Evolutionary conservation across 1,284 basidiomycete species (phyloP).

Genomic region (Tetrapyrgos nigripes): DNA sequence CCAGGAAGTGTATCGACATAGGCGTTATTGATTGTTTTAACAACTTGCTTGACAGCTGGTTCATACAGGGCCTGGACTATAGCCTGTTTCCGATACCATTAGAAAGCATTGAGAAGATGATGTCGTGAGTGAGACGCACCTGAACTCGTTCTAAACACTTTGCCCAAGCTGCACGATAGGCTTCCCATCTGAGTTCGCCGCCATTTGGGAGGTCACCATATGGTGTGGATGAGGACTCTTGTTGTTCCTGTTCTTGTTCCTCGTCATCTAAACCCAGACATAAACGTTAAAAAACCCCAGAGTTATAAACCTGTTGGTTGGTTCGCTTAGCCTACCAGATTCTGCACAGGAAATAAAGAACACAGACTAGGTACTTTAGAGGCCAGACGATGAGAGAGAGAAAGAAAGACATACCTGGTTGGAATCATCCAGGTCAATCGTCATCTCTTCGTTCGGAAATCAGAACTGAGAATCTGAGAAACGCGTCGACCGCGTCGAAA

Average conservation of each 20-base stretch:
- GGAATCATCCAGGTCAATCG: constrained; percentile 30
- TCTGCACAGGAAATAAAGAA: constrained; percentile 37
- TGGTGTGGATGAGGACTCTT: background rate
- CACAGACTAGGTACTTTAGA: constrained; percentile 24
- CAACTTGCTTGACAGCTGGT: constrained; percentile 47
- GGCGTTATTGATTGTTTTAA: constrained; percentile 45
- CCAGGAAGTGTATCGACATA: constrained; percentile 49
- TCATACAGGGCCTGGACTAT: constrained; percentile 39
- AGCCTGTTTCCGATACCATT: background rate
- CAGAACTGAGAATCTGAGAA: background rate
- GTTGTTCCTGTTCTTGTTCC: background rate
- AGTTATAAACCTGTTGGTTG: background rate
- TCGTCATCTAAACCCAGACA: background rate
- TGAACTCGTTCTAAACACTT: constrained; percentile 15
- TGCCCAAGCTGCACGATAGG: constrained; percentile 13
- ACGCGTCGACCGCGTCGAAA: background rate
- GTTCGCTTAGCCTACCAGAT: constrained; percentile 6
- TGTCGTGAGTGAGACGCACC: background rate
- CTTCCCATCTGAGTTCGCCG: constrained; percentile 10
- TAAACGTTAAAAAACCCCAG: background rate
- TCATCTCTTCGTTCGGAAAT: background rate
- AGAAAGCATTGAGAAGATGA: background rate
- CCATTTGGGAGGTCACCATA: background rate
- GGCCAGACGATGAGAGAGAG: background rate
- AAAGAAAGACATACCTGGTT: constrained; percentile 29